phyloP scores from a whole-genome alignment of 2,329 filamentous ascomycete genomes.

The Bipolaris victoriae region DNA sequence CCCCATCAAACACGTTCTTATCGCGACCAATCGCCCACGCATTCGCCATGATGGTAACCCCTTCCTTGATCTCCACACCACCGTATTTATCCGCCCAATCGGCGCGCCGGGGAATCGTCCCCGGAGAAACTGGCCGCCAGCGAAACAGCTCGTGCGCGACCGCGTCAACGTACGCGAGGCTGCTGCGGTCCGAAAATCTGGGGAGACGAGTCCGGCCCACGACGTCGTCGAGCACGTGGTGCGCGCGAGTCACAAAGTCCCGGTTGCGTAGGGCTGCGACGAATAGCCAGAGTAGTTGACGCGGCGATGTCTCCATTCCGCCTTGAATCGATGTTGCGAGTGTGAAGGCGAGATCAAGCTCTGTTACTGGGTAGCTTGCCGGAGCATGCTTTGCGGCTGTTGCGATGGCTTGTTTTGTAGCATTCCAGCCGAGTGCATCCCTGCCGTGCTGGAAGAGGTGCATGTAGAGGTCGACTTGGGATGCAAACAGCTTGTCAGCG shows the following conservation, averaged over 20 bases:
- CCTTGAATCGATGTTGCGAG: conserved; percentile 18
- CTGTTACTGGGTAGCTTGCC: background rate
- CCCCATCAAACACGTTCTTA: conserved; percentile 15
- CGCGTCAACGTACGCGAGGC: conserved; percentile 16
- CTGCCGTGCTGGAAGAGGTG: conserved; percentile 12
- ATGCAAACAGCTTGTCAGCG: conserved; percentile 15
- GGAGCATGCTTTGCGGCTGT: conserved; percentile 12
- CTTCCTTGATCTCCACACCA: conserved; percentile 12
- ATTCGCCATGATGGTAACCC: conserved; percentile 17
- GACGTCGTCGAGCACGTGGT: conserved; percentile 11
- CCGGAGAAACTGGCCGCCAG: conserved; percentile 17
- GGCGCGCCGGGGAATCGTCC: conserved; percentile 15
- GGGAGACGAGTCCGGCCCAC: conserved; percentile 15
- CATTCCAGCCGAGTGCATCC: conserved; percentile 14
- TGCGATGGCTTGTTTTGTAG: conserved; percentile 15
- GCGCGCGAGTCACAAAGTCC: conserved; percentile 5
- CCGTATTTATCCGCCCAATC: conserved; percentile 12
- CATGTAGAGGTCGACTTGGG: conserved; percentile 15
- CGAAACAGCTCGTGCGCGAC: conserved; percentile 14
- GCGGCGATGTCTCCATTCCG: conserved; percentile 19
- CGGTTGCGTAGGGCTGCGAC: conserved; percentile 9
- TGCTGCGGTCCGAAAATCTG: conserved; percentile 7
- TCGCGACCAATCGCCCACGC: conserved; percentile 19
- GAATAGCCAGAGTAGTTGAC: conserved; percentile 18
- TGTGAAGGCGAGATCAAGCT: conserved; percentile 18